Percentiles rank a stretch among this genome's conserved stretches.
phyloP scores from a whole-genome alignment of 306 rosid genomes.

The Glycine soja region DNA sequence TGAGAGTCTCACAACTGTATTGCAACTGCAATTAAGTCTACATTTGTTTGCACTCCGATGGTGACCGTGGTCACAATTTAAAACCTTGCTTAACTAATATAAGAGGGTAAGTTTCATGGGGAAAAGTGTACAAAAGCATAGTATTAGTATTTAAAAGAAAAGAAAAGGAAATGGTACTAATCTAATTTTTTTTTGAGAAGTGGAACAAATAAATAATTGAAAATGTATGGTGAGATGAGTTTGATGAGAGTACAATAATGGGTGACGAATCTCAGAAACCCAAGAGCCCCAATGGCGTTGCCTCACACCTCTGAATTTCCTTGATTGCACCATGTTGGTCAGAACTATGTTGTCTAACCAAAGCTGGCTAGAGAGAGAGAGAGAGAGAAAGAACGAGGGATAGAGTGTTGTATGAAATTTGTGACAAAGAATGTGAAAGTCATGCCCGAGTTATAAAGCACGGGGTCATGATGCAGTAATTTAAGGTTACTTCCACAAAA shows the following conservation, averaged over 20 bases:
- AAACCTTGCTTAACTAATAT: no score
- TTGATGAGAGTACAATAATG: constrained; percentile 66
- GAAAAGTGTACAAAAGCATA: no score
- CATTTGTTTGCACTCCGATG: no score
- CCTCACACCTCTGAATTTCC: constrained; percentile 88
- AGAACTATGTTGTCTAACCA: background rate
- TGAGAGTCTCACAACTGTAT: no score
- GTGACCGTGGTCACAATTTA: no score
- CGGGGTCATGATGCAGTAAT: constrained; percentile 28
- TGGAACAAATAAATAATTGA: constrained; percentile 6
- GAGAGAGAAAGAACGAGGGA: background rate
- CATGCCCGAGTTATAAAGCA: constrained; percentile 45
- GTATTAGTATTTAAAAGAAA: no score
- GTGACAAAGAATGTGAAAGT: constrained; percentile 39
- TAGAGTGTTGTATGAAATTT: constrained; percentile 12
- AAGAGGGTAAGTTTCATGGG: no score
- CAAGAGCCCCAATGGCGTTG: constrained; percentile 96
- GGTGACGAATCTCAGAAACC: constrained; percentile 94
- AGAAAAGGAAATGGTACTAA: background rate
- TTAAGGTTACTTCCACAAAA: constrained; percentile 45
- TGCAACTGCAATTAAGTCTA: no score
- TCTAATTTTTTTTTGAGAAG: background rate
- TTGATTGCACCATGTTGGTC: constrained; percentile 61
- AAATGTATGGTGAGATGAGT: constrained; percentile 16
- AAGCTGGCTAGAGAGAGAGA: background rate